phyloP scores from a whole-genome alignment of 2,329 filamentous ascomycete species.

The Paecilomyces variotii region DNA sequence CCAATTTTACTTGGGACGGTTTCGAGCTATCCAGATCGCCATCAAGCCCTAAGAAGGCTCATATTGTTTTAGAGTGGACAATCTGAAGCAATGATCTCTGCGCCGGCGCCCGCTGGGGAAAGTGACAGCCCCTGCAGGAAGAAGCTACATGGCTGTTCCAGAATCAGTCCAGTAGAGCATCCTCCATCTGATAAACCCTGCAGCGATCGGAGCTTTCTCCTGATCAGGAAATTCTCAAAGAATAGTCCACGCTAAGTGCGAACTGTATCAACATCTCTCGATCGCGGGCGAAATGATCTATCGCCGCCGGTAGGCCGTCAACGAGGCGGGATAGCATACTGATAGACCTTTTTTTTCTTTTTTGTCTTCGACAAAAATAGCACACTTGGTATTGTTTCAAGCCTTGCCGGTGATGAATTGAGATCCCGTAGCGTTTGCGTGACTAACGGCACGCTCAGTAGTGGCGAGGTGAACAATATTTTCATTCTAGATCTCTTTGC shows the following conservation, averaged over 20 bases:
- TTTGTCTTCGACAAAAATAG: neutral
- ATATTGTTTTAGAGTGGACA: conserved; percentile 3
- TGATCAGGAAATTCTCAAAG: conserved; percentile 11
- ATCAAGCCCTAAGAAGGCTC: neutral
- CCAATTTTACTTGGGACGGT: neutral
- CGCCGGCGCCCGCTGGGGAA: neutral
- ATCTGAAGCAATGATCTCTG: conserved; percentile 8
- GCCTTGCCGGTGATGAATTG: neutral
- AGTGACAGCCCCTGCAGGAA: conserved; percentile 2
- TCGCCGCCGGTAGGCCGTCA: neutral
- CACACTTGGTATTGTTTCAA: neutral
- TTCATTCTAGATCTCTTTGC: neutral
- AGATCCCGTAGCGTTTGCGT: neutral
- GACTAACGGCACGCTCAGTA: neutral
- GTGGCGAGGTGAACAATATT: neutral
- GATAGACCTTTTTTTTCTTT: neutral
- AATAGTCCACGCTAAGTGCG: neutral
- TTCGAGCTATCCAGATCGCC: neutral
- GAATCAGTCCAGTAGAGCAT: conserved; percentile 8
- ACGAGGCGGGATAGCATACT: neutral
- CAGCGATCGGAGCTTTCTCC: conserved; percentile 13
- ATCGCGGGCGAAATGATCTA: neutral
- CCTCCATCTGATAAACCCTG: conserved; percentile 1
- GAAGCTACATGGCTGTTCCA: neutral
- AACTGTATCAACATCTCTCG: neutral